A percentile compares a stretch with the other conserved stretches of the same genome.
Conservation (phyloP, 495 filamentous ascomycete species). For the Pseudotulostoma volvatum region DNA sequence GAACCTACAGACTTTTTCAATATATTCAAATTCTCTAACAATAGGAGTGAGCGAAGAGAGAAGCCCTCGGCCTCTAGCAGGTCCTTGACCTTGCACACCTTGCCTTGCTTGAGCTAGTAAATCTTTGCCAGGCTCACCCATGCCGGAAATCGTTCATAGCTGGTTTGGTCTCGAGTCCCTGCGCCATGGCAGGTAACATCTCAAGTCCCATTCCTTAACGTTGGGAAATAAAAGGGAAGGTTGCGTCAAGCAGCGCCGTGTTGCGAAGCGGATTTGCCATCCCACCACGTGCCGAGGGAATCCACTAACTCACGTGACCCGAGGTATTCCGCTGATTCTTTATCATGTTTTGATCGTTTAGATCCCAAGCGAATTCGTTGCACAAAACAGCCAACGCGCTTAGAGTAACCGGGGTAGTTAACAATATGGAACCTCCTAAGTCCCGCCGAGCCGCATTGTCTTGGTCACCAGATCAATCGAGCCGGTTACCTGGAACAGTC, state of each 20-base stretch:
- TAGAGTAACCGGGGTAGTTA: no score
- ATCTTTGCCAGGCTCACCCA: constrained; percentile 71
- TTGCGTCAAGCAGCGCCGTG: no score
- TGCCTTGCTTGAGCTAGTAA: constrained; percentile 61
- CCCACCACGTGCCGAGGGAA: no score
- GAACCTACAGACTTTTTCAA: constrained; percentile 52
- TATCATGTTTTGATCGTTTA: no score
- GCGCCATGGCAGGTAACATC: constrained; percentile 28
- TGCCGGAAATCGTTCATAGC: constrained; percentile 54
- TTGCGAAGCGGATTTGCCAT: no score
- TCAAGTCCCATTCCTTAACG: constrained; percentile 18
- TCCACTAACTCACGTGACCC: no score
- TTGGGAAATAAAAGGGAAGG: background rate
- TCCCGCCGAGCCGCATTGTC: background rate
- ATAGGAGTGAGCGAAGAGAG: constrained; percentile 55
- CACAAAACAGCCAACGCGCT: no score
- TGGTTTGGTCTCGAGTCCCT: constrained; percentile 35
- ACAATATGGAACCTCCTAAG: no score
- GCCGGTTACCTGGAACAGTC: background rate
- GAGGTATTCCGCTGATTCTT: no score
- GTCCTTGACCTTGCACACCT: constrained; percentile 65
- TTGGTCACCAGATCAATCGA: background rate
- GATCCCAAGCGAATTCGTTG: no score
- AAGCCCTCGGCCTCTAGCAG: constrained; percentile 67
- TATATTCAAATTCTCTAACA: constrained; percentile 79